A percentile compares a stretch with the other conserved stretches of the same genome.
Evolutionary conservation across 2,329 filamentous ascomycete genomes (phyloP).

Genomic region (Fusarium devonianum): DNA sequence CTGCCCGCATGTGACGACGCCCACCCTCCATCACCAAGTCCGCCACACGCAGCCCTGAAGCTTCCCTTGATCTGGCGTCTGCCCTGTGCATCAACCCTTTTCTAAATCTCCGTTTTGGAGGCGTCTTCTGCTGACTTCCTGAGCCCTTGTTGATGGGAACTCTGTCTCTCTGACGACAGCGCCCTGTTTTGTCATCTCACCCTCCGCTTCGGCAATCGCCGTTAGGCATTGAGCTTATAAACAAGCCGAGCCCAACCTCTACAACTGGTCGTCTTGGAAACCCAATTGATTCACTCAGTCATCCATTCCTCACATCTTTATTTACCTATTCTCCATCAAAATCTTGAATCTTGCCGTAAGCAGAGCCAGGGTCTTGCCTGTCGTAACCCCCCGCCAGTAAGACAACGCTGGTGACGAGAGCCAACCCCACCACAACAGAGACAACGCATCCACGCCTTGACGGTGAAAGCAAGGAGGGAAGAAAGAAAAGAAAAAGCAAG

Average conservation of each 20-base stretch:
- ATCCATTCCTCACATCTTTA: not conserved
- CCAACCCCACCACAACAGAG: conserved; percentile 31
- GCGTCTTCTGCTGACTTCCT: conserved; percentile 23
- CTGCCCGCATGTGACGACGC: conserved; percentile 29
- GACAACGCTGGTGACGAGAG: conserved; percentile 14
- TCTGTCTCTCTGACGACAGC: not conserved
- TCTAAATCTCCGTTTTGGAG: conserved; percentile 3
- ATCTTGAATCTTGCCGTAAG: conserved; percentile 6
- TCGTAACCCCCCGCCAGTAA: conserved; percentile 13
- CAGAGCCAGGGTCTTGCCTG: conserved; percentile 29
- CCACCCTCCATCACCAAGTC: conserved; percentile 2
- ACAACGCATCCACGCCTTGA: conserved; percentile 37
- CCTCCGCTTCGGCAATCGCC: conserved; percentile 11
- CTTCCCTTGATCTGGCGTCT: not conserved
- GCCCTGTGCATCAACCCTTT: not conserved
- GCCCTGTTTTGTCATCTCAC: not conserved
- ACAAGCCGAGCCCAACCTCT: too few relatives aligned
- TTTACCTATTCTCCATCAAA: not conserved
- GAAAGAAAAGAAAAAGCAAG: conserved; percentile 4
- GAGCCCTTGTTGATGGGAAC: not conserved
- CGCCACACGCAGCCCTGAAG: conserved; percentile 3
- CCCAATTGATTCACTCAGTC: not conserved
- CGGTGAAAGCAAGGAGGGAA: conserved; percentile 9
- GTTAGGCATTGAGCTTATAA: conserved; percentile 15
- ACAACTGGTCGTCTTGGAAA: conserved; percentile 7